Evolutionary conservation across 768 basidiomycete species (phyloP).

Genomic region (Stropharia rugosoannulata): DNA sequence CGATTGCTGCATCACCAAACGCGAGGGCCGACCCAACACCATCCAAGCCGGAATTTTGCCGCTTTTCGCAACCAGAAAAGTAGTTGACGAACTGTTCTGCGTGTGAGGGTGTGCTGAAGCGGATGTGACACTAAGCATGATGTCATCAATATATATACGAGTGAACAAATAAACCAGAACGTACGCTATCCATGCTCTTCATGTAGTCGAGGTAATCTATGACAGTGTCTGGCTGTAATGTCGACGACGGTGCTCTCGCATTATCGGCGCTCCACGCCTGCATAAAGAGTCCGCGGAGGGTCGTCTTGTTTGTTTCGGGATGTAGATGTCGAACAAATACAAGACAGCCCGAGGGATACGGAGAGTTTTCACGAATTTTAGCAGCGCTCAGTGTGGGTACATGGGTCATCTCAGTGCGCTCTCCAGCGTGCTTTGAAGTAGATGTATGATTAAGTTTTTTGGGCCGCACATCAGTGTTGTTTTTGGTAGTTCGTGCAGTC

Average conservation of each 20-base stretch:
- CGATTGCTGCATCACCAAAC: constrained; percentile 27
- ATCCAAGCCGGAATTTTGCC: constrained; percentile 57
- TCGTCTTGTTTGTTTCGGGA: constrained; percentile 79
- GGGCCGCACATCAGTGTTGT: no score
- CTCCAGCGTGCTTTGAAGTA: no score
- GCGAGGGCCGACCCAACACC: constrained; percentile 35
- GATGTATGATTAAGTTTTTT: no score
- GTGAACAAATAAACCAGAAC: constrained; percentile 20
- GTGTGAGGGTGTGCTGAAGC: constrained; percentile 53
- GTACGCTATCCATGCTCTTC: constrained; percentile 74
- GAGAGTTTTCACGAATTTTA: constrained; percentile 26
- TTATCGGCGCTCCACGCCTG: constrained; percentile 31
- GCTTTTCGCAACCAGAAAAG: constrained; percentile 35
- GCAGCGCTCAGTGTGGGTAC: not conserved
- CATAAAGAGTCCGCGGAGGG: constrained; percentile 59
- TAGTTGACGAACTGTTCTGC: constrained; percentile 42
- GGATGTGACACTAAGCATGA: constrained; percentile 63
- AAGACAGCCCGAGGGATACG: constrained; percentile 66
- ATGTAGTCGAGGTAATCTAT: constrained; percentile 81
- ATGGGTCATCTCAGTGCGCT: not conserved
- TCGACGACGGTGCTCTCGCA: not conserved
- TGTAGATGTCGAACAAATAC: constrained; percentile 72
- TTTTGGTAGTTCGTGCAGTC: no score
- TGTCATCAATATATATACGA: not conserved
- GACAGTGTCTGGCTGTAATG: constrained; percentile 22